These are phyloP conservation scores for Stenocarpella maydis DNA, from an alignment of 2,329 filamentous ascomycete species.

Conservation along the genomic window DNA sequence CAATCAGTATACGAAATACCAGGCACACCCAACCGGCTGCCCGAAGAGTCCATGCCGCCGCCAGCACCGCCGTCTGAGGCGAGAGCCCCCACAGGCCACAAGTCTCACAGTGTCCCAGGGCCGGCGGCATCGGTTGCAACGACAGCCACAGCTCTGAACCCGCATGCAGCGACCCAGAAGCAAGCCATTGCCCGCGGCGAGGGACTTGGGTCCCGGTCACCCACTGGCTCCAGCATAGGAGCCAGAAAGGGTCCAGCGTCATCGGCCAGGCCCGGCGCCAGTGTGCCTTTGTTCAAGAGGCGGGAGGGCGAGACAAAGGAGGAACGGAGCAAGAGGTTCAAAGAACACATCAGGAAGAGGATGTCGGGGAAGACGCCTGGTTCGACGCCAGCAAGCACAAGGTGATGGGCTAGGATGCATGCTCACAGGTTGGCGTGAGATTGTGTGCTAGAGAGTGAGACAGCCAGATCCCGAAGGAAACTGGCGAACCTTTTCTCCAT, in stretches of 20 bases:
- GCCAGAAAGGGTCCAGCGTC: not conserved
- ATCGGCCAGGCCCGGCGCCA: constrained; percentile 9
- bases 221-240: not conserved
- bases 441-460: not conserved
- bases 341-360: constrained; percentile 13
- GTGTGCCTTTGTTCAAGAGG: not conserved
- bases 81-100: not conserved
- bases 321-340: constrained; percentile 27
- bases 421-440: not conserved
- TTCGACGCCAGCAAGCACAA: constrained; percentile 14
- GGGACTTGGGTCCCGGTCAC: not conserved
- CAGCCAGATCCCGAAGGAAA: not conserved
- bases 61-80: not conserved
- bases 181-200: not conserved
- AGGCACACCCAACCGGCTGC: constrained; percentile 11
- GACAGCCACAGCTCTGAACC: not conserved
- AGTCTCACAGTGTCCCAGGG: not conserved
- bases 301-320: constrained; percentile 21
- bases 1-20: not conserved
- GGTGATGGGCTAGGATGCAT: not conserved
- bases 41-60: not conserved
- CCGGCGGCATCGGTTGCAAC: not conserved
- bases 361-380: not conserved
- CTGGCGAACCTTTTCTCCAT: not conserved
- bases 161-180: not conserved